Evolutionary conservation across 352 stramenopile genomes (phyloP).

Genomic region (Pythium brassicae): DNA sequence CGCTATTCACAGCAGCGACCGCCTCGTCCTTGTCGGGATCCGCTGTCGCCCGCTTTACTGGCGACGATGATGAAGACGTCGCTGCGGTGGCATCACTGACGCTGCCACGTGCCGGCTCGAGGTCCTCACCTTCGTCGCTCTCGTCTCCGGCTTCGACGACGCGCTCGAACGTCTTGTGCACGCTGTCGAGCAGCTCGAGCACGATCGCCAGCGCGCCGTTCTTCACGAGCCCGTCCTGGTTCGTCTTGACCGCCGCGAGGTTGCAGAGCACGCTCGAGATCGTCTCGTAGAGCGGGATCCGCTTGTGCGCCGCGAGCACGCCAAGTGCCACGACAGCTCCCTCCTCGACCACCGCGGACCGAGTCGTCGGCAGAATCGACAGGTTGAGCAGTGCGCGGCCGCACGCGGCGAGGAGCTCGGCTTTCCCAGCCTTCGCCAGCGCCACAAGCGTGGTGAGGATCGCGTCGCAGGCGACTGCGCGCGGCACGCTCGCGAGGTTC

Average conservation of each 20-base stretch:
- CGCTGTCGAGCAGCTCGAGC: conserved; percentile 32
- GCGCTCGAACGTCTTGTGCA: conserved; percentile 23
- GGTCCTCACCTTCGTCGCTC: conserved; percentile 8
- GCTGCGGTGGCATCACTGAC: background rate
- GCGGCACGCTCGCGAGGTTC: conserved; percentile 61
- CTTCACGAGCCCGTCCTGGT: conserved; percentile 59
- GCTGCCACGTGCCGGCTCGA: background rate
- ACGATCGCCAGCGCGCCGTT: conserved; percentile 46
- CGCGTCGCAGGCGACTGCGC: conserved; percentile 70
- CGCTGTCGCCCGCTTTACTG: background rate
- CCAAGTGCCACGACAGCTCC: conserved; percentile 52
- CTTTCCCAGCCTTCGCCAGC: conserved; percentile 30
- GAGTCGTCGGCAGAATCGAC: conserved; percentile 74
- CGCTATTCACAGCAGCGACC: conserved; percentile 9
- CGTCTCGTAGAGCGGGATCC: conserved; percentile 37
- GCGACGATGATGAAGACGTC: no score
- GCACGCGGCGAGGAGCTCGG: conserved; percentile 26
- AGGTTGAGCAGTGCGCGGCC: conserved; percentile 70
- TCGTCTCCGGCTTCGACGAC: conserved; percentile 12
- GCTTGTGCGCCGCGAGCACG: conserved; percentile 31
- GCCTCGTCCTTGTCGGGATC: conserved; percentile 18
- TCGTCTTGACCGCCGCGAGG: conserved; percentile 51
- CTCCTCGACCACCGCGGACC: conserved; percentile 68
- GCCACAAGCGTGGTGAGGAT: conserved; percentile 47
- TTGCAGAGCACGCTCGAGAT: conserved; percentile 58